Base-by-base conservation (phyloP, 805 yeast species). In the Jamesozyma piceae region DNA sequence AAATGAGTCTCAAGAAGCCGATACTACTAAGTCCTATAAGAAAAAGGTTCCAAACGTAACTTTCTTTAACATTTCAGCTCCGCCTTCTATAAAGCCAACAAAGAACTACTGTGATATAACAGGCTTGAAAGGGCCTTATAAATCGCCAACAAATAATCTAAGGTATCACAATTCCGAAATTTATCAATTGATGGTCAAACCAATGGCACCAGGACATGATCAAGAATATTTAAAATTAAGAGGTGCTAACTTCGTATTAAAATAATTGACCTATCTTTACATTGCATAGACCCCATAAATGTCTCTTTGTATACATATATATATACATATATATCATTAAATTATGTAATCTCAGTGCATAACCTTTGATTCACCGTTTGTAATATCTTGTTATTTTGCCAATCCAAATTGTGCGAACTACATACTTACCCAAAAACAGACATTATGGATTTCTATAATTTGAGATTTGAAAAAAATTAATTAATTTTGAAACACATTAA, bases 21-120 rank as follows among this genome's bases (percentile, higher is more conserved):
- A 44, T 14, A 13, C 28, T 11, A 24, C 28, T 24, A 31, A 4
- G 42, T 9, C 35, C 15, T 9, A 41, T 31, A 44, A 38, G 4
- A 5, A 33, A 9, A 33, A 33, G 27, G 33, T 28, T 35, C 72
- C 77, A 45, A 71, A 76, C 5, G 78, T 87, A 10, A 83, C 90
- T 0, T 84, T 76, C 61, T 73, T 78, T 47, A 74, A 80, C 31
- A 66, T 89, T 5, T 76, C 76, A 24, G 95, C 95, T 0, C 95
- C 95, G 2, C 97, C 97, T 0, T 82, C 92, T 3, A 64, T 88
- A 49, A 74, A 68, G 48, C 97, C 97, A 0, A 66, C 71, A 15
- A 86, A 82, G 64, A 81, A 78, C 49, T 89, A 87, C 64, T 90
- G 98, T 62, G 98, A 92, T 58, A 78, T 90, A 38, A 90, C 97